A percentile compares a stretch with the other conserved stretches of the same genome.
phyloP scores from a whole-genome alignment of 345 rosid species.

The Salix viminalis region DNA sequence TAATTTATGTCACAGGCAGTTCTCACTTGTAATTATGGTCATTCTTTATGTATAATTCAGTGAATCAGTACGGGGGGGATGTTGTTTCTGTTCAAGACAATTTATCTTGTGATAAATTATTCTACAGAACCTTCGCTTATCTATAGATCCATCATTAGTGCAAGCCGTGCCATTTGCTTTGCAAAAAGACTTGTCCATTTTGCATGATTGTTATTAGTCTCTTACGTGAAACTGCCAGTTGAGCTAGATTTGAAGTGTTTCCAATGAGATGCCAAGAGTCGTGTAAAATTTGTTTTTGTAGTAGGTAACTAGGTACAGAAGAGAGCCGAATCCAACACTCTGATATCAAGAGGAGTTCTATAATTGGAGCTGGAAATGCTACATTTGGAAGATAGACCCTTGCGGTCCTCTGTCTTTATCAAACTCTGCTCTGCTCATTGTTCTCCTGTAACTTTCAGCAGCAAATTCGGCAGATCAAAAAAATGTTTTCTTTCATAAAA shows the following conservation, averaged over 20 bases:
- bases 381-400: slow-evolving; percentile 39
- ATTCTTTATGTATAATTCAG: slow-evolving; percentile 38
- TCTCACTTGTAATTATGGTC: slow-evolving; percentile 39
- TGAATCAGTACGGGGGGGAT: slow-evolving; percentile 9
- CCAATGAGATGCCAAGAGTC: too few relatives aligned
- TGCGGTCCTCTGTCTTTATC: slow-evolving; percentile 30
- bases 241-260: neutral
- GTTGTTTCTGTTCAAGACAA: slow-evolving; percentile 16
- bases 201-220: neutral
- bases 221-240: too few relatives aligned
- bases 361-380: slow-evolving; percentile 22
- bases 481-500: too few relatives aligned
- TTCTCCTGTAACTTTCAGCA: slow-evolving; percentile 44
- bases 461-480: slow-evolving; percentile 21
- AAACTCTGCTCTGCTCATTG: slow-evolving; percentile 25
- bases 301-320: too few relatives aligned
- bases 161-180: neutral
- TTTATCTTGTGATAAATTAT: slow-evolving; percentile 13
- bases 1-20: slow-evolving; percentile 21
- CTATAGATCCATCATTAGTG: neutral
- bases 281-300: too few relatives aligned
- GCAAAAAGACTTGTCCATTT: neutral
- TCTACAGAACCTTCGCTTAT: slow-evolving; percentile 12
- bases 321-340: too few relatives aligned
- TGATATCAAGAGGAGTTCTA: slow-evolving; percentile 22